phyloP scores from a whole-genome alignment of 352 stramenopile genomes.

The Phytophthora constricta region DNA sequence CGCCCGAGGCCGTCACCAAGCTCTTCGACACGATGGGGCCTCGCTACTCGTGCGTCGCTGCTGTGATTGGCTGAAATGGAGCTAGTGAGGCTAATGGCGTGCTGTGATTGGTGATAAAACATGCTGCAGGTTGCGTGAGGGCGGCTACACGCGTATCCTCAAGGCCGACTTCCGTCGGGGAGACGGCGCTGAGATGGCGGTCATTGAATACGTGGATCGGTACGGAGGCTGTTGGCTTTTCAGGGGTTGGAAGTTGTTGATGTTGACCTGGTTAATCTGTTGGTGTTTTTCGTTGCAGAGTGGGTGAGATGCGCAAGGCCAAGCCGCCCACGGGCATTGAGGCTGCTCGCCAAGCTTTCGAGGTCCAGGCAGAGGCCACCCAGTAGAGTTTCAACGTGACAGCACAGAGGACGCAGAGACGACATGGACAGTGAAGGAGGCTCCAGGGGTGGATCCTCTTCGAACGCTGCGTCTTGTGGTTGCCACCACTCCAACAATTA shows the following conservation, averaged over 20 bases:
- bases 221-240: constrained; percentile 25
- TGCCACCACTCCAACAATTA: constrained; percentile 20
- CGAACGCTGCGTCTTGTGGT: constrained; percentile 28
- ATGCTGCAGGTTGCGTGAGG: constrained; percentile 58
- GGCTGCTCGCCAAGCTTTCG: constrained; percentile 54
- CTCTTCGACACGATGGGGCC: constrained; percentile 96
- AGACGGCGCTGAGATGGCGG: constrained; percentile 97
- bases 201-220: constrained; percentile 98
- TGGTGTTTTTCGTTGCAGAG: constrained; percentile 40
- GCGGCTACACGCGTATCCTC: constrained; percentile 97
- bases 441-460: not conserved
- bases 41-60: constrained; percentile 90
- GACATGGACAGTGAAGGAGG: constrained; percentile 3
- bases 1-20: constrained; percentile 93
- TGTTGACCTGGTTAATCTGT: constrained; percentile 9
- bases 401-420: constrained; percentile 13
- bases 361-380: constrained; percentile 36
- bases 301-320: constrained; percentile 86
- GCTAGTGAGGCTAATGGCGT: constrained; percentile 14
- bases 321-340: constrained; percentile 69
- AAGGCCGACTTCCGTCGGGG: constrained; percentile 93
- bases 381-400: constrained; percentile 18
- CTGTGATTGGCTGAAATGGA: not conserved
- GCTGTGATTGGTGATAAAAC: not conserved
- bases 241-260: not conserved